phyloP scores from a whole-genome alignment of 2,329 filamentous ascomycete species.

The Claviceps sp. region DNA sequence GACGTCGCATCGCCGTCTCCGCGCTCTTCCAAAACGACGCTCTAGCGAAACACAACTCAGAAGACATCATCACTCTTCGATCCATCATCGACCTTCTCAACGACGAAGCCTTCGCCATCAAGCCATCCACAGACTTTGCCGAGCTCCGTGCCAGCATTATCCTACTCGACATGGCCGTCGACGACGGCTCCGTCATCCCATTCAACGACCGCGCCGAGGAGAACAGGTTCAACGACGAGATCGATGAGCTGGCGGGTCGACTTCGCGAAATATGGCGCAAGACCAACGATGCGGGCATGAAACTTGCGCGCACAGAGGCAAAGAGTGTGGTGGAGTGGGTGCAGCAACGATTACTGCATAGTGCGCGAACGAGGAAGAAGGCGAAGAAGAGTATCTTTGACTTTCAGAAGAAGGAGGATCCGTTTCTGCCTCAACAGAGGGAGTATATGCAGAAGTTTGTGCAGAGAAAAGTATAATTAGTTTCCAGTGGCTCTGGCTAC shows the following conservation, averaged over 20 bases:
- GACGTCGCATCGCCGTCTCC: slow-evolving; percentile 51
- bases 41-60: slow-evolving; percentile 26
- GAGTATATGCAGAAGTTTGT: slow-evolving; percentile 37
- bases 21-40: slow-evolving; percentile 43
- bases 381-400: slow-evolving; percentile 41
- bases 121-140: slow-evolving; percentile 49
- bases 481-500: not conserved
- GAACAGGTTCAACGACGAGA: slow-evolving; percentile 49
- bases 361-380: slow-evolving; percentile 51
- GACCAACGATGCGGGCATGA: slow-evolving; percentile 64
- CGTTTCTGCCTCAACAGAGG: slow-evolving; percentile 29
- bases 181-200: slow-evolving; percentile 34
- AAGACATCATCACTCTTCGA: slow-evolving; percentile 28
- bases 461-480: slow-evolving; percentile 13
- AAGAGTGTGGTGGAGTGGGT: slow-evolving; percentile 65
- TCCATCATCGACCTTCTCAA: slow-evolving; percentile 32
- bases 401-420: slow-evolving; percentile 21
- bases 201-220: slow-evolving; percentile 18
- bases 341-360: slow-evolving; percentile 57
- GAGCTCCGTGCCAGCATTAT: slow-evolving; percentile 51
- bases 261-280: slow-evolving; percentile 44
- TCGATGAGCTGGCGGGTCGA: slow-evolving; percentile 51
- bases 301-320: slow-evolving; percentile 58
- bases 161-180: slow-evolving; percentile 63
- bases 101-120: slow-evolving; percentile 37